phyloP scores from a whole-genome alignment of 2,329 filamentous ascomycete genomes.

The Exophiala sp. region DNA sequence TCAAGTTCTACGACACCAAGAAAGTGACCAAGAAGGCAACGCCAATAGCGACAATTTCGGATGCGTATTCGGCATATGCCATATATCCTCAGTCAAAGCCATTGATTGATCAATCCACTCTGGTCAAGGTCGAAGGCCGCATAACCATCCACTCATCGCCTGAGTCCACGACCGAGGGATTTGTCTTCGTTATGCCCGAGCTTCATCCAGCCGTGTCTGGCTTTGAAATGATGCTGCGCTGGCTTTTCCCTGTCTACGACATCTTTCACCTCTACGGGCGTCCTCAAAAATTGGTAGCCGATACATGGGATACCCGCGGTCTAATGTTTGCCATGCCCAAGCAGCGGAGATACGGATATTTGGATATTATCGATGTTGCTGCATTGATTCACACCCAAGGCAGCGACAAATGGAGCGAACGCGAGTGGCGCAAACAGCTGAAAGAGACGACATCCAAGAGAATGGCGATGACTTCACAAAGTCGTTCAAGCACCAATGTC shows the following conservation, averaged over 20 bases:
- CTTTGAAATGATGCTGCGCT: conserved; percentile 92
- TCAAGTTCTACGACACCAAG: conserved; percentile 94
- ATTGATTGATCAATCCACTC: conserved; percentile 86
- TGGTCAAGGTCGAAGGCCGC: conserved; percentile 88
- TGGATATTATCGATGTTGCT: conserved; percentile 83
- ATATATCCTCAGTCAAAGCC: conserved; percentile 95
- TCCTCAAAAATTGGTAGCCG: conserved; percentile 79
- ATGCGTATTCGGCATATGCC: conserved; percentile 88
- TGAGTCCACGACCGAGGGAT: conserved; percentile 78
- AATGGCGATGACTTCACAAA: conserved; percentile 59
- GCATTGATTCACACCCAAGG: conserved; percentile 74
- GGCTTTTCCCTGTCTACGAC: conserved; percentile 90
- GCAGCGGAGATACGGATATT: conserved; percentile 79
- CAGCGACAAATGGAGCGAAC: conserved; percentile 74
- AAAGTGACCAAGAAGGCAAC: conserved; percentile 78
- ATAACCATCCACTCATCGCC: conserved; percentile 82
- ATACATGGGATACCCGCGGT: conserved; percentile 78
- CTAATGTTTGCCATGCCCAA: conserved; percentile 98
- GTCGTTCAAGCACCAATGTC: conserved; percentile 34
- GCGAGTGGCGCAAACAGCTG: conserved; percentile 82
- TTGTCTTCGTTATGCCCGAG: conserved; percentile 98
- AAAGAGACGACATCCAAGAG: conserved; percentile 82
- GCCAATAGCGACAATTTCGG: conserved; percentile 86
- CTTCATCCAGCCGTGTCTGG: conserved; percentile 85
- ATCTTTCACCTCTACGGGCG: conserved; percentile 88